These are phyloP conservation scores for Bipolaris gigantea DNA, from an alignment of 2,329 filamentous ascomycete species.

Conservation along the genomic window DNA sequence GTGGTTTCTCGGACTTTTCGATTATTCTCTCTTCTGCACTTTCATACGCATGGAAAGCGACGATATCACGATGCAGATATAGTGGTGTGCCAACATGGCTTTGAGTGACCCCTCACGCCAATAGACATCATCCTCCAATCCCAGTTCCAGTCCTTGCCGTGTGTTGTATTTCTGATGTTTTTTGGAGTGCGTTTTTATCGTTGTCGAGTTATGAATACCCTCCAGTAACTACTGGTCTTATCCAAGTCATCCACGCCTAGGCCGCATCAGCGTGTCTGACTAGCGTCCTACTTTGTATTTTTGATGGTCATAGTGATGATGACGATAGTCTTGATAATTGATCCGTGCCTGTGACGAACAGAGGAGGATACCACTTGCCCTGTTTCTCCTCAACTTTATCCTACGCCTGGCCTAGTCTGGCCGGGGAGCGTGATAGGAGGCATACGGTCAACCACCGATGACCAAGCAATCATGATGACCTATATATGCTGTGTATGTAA, in stretches of 20 bases:
- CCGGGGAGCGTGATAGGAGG: too few relatives aligned
- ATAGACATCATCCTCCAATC: slow-evolving; percentile 38
- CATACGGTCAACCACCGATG: too few relatives aligned
- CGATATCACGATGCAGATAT: slow-evolving; percentile 42
- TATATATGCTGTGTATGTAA: too few relatives aligned
- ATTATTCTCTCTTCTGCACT: slow-evolving; percentile 45
- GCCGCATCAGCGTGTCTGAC: not conserved
- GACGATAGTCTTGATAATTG: too few relatives aligned
- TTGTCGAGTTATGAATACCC: not conserved
- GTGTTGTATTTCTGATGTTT: not conserved
- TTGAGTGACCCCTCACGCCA: slow-evolving; percentile 42
- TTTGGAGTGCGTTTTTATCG: not conserved
- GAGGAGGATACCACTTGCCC: too few relatives aligned
- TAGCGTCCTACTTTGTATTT: not conserved
- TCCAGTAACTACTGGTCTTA: not conserved
- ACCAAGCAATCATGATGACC: too few relatives aligned
- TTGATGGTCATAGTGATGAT: too few relatives aligned
- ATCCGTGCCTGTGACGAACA: too few relatives aligned
- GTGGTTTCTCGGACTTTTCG: slow-evolving; percentile 46
- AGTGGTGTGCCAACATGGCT: slow-evolving; percentile 41
- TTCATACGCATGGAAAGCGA: slow-evolving; percentile 45
- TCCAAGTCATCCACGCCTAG: not conserved
- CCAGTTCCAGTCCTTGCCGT: slow-evolving; percentile 17
- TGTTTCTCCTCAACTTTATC: too few relatives aligned
- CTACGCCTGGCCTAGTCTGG: too few relatives aligned